phyloP scores from a whole-genome alignment of 2,329 filamentous ascomycete genomes.

The Diplodia corticola region DNA sequence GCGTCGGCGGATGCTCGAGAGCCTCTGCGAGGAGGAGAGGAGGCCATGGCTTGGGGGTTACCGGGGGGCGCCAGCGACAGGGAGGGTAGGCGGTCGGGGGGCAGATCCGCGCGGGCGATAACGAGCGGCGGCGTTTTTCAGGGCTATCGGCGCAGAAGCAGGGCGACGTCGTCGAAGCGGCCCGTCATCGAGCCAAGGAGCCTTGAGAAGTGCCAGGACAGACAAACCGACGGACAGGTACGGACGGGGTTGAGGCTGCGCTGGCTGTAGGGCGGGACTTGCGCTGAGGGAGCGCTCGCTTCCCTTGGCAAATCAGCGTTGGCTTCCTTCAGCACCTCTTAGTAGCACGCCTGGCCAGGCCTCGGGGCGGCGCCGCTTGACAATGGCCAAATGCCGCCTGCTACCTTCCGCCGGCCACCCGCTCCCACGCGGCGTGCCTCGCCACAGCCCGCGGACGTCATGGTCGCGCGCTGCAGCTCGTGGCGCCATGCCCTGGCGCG shows the following conservation, averaged over 20 bases:
- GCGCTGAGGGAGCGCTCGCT: slow-evolving; percentile 19
- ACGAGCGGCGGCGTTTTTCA: slow-evolving; percentile 2
- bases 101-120: slow-evolving; percentile 19
- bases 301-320: slow-evolving; percentile 15
- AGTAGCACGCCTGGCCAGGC: slow-evolving; percentile 9
- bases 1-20: slow-evolving; percentile 20
- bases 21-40: slow-evolving; percentile 22
- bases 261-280: slow-evolving; percentile 22
- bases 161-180: slow-evolving; percentile 7
- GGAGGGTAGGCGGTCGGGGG: slow-evolving; percentile 19
- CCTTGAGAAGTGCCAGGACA: slow-evolving; percentile 4
- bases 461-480: neutral
- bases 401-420: too few relatives aligned
- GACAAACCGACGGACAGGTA: slow-evolving; percentile 4
- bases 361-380: neutral
- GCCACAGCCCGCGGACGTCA: slow-evolving; percentile 11
- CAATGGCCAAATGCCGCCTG: neutral
- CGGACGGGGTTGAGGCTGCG: slow-evolving; percentile 20
- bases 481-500: neutral
- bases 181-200: slow-evolving; percentile 14
- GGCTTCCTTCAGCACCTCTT: slow-evolving; percentile 8
- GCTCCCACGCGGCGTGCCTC: neutral
- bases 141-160: slow-evolving; percentile 10
- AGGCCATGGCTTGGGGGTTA: slow-evolving; percentile 22
- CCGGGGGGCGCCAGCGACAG: slow-evolving; percentile 12